These are phyloP conservation scores for Nelumbo lutea DNA, from an alignment of 164 flowering plant species.

Conservation along the genomic window DNA sequence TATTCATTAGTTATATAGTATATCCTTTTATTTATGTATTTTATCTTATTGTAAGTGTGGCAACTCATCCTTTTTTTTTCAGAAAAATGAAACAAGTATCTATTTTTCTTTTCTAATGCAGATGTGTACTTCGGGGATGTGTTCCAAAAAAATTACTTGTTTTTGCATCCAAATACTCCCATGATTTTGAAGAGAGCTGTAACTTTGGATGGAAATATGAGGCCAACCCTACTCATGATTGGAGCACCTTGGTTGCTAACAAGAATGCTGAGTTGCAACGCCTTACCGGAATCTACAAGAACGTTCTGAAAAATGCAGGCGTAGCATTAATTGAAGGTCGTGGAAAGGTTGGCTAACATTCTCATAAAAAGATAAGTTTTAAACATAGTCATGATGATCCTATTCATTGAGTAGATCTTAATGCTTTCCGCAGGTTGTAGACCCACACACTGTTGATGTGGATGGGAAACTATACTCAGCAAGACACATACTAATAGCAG, in stretches of 20 bases:
- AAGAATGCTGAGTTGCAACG: conserved; percentile 97
- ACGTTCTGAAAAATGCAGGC: conserved; percentile 74
- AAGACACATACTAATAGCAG: conserved; percentile 78
- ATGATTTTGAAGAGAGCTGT: conserved; percentile 89
- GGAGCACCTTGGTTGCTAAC: conserved; percentile 91
- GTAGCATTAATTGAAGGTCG: conserved; percentile 87
- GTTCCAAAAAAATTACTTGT: conserved; percentile 95
- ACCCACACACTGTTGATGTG: conserved; percentile 88
- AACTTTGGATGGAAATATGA: conserved; percentile 96
- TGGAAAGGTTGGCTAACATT: conserved; percentile 72
- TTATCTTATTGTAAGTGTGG: neutral
- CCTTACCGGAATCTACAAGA: conserved; percentile 91
- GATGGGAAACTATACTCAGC: conserved; percentile 87
- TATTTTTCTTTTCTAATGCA: conserved; percentile 18
- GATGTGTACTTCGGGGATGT: conserved; percentile 98
- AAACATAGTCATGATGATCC: neutral
- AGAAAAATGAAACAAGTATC: neutral
- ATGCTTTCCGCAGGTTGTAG: conserved; percentile 54
- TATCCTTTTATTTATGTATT: neutral
- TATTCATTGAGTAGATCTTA: conserved; percentile 1
- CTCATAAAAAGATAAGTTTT: conserved; percentile 16
- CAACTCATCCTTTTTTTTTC: neutral
- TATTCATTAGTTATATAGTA: neutral
- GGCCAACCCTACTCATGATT: conserved; percentile 84
- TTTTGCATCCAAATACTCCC: conserved; percentile 79